phyloP scores from a whole-genome alignment of 2,329 filamentous ascomycete species.

The Elsinoe batatas region DNA sequence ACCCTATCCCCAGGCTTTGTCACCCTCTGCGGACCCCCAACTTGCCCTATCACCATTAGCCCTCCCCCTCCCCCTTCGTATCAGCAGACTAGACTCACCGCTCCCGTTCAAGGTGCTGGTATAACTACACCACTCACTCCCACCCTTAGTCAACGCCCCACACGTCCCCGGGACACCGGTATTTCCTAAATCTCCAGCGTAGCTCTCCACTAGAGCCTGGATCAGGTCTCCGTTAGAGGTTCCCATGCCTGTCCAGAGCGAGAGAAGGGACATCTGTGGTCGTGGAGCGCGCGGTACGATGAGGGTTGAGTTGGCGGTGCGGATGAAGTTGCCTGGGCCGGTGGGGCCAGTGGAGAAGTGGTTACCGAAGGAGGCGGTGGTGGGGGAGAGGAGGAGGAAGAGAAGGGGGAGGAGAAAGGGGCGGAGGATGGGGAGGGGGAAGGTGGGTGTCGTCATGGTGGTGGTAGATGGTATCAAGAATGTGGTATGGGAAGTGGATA shows the following conservation, averaged over 20 bases:
- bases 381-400: neutral
- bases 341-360: slow-evolving; percentile 38
- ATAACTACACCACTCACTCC: neutral
- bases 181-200: neutral
- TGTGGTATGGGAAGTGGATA: no score
- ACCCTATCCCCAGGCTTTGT: neutral
- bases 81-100: neutral
- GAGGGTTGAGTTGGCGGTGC: slow-evolving; percentile 35
- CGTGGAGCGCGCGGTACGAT: slow-evolving; percentile 33
- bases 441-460: no score
- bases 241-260: slow-evolving; percentile 42
- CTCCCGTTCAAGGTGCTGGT: neutral
- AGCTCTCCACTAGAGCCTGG: slow-evolving; percentile 30
- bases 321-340: slow-evolving; percentile 32
- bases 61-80: neutral
- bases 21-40: neutral
- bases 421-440: no score
- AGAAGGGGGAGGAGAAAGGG: no score
- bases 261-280: slow-evolving; percentile 29
- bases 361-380: neutral
- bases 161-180: neutral
- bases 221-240: slow-evolving; percentile 40
- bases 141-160: neutral
- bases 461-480: no score
- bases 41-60: neutral